Percentiles rank a stretch among this genome's conserved stretches.
Conservation (phyloP, 2,329 filamentous ascomycete species). For the Magnaporthiopsis rhizophila region DNA sequence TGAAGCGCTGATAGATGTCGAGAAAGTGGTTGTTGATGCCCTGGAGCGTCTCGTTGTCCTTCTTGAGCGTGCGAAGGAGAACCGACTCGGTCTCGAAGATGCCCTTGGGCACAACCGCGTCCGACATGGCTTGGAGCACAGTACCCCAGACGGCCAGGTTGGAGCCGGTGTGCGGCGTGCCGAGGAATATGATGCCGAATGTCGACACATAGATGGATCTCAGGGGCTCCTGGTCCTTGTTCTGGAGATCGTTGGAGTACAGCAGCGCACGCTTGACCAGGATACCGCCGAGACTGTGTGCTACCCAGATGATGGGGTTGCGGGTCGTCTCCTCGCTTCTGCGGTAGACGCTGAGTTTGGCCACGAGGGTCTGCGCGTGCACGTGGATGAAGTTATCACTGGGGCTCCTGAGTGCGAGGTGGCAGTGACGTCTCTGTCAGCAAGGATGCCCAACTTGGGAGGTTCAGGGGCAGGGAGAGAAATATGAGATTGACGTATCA, state of each 20-base stretch:
- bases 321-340: constrained; percentile 46
- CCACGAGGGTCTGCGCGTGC: constrained; percentile 62
- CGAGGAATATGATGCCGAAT: constrained; percentile 68
- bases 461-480: background rate
- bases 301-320: constrained; percentile 68
- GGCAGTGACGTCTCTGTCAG: constrained; percentile 20
- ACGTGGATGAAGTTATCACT: constrained; percentile 62
- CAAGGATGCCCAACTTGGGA: background rate
- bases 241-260: constrained; percentile 54
- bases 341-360: constrained; percentile 54
- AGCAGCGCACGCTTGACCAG: constrained; percentile 63
- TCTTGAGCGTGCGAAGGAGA: constrained; percentile 62
- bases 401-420: constrained; percentile 32
- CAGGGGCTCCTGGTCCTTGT: constrained; percentile 52
- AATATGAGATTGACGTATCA: background rate
- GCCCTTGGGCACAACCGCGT: constrained; percentile 55
- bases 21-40: constrained; percentile 68
- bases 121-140: constrained; percentile 60
- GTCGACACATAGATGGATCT: constrained; percentile 67
- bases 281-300: constrained; percentile 66
- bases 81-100: constrained; percentile 60
- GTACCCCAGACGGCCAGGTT: constrained; percentile 61
- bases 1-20: constrained; percentile 62
- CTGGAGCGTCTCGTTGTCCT: constrained; percentile 64
- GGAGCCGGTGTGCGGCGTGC: constrained; percentile 66